Conservation (phyloP, 2,329 filamentous ascomycete species). For the Phialophora macrospora region DNA sequence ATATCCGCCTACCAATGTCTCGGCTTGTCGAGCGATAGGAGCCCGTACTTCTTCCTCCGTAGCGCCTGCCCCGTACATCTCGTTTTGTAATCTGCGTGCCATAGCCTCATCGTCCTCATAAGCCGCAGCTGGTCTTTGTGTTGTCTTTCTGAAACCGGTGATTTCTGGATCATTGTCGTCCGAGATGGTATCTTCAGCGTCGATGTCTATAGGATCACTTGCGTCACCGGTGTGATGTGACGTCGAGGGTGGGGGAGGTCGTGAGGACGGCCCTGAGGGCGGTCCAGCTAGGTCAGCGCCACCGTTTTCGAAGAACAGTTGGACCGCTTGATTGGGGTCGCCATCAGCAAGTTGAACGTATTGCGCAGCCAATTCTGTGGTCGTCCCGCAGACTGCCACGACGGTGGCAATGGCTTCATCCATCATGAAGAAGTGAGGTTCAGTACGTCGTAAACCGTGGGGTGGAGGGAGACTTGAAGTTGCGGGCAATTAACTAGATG, state of each 20-base stretch:
- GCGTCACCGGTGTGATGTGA: conserved; percentile 22
- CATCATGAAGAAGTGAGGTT: conserved; percentile 54
- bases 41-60: conserved; percentile 69
- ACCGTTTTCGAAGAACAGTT: conserved; percentile 87
- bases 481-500: conserved; percentile 6
- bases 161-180: conserved; percentile 51
- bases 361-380: conserved; percentile 73
- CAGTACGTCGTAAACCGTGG: conserved; percentile 1
- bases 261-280: conserved; percentile 45
- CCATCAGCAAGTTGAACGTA: conserved; percentile 85
- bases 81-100: conserved; percentile 87
- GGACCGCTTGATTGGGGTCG: conserved; percentile 82
- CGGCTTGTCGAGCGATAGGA: conserved; percentile 87
- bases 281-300: conserved; percentile 63
- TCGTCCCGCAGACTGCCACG: conserved; percentile 77
- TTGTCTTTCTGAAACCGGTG: conserved; percentile 39
- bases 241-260: conserved; percentile 43
- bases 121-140: conserved; percentile 41
- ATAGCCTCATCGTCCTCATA: conserved; percentile 88
- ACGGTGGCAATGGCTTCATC: conserved; percentile 76
- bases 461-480: conserved; percentile 5
- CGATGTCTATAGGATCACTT: conserved; percentile 65
- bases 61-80: conserved; percentile 72
- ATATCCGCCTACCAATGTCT: conserved; percentile 81
- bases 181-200: conserved; percentile 64